Base-by-base conservation (phyloP, 2,329 filamentous ascomycete genomes). In the Hymenoscyphus infarciens region DNA sequence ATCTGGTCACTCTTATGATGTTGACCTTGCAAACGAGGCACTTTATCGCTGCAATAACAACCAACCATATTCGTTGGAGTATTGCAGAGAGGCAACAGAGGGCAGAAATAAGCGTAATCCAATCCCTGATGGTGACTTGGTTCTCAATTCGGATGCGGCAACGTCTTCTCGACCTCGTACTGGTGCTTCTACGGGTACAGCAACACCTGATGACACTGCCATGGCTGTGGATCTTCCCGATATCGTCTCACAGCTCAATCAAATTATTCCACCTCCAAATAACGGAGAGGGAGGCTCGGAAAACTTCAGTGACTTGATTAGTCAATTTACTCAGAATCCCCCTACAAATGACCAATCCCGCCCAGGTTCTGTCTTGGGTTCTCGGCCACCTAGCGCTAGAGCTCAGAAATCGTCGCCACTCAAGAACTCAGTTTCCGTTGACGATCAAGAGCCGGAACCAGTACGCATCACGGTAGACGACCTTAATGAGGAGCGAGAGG, bases 11-110 rank as follows among this genome's bases (percentile, higher is more conserved):
- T n/a, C 15, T 22, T 85, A 79, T 63, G 80, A 86, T 22, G 78
- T 83, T 53, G 83, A 85, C 13, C 79, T 97, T 59, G 88, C 84
- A 6, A 82, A 84, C 35, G 94, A 98, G 75, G 92, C 91, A 33
- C 78, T 95, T 0, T 97, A 91, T 74, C 87, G 94, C 61, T 91
- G 91, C 70, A 89, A 91, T 71, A 91, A 91, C 61, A 83, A 83
- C 60, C 70, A 76, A 4, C 74, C 78, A 2, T 77, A 80, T 29
- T 87, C 91, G 6, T 79, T 81, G 38, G 90, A 95, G 61, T 98
- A 98, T 74, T 95, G 90, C 72, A 80, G 79, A 61, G 84, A 87
- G 15, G 84, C 90, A 64, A 78, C 75, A 56, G 79, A 81, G 61
- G 81, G 85, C 53, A 75, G 83, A 59, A 81, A 83, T 60, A 84